phyloP scores from a whole-genome alignment of 2,329 filamentous ascomycete genomes.

The Fusarium xylarioides region DNA sequence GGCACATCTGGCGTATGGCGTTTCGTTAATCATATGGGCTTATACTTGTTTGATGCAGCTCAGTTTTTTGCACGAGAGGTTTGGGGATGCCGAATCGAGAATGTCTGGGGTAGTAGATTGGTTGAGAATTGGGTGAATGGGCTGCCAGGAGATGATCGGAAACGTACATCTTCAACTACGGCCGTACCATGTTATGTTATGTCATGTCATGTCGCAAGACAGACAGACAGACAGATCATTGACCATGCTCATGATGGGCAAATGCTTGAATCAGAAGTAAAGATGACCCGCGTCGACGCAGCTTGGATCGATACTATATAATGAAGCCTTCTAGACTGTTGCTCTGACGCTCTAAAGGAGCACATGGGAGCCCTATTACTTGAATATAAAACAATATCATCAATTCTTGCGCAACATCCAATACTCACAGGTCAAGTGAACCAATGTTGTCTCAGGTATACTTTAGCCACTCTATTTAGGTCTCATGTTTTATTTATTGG shows the following conservation, averaged over 20 bases:
- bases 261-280: not conserved
- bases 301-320: not conserved
- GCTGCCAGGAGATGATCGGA: not conserved
- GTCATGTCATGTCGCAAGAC: not conserved
- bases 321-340: not conserved
- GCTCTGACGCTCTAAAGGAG: not conserved
- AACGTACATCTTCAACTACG: not conserved
- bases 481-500: not conserved
- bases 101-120: not conserved
- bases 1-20: constrained; percentile 40
- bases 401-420: not conserved
- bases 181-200: not conserved
- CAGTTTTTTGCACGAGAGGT: constrained; percentile 13
- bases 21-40: constrained; percentile 39
- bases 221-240: not conserved
- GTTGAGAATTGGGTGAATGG: not conserved
- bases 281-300: not conserved
- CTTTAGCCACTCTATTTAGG: not conserved
- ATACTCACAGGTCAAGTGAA: not conserved
- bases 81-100: not conserved
- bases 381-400: not conserved
- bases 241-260: not conserved
- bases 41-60: constrained; percentile 41
- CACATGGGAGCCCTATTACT: not conserved
- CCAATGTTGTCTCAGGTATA: not conserved